These are phyloP conservation scores for Monosporozyma yasuniensis DNA, from an alignment of 805 yeast species.

Conservation along the genomic window DNA sequence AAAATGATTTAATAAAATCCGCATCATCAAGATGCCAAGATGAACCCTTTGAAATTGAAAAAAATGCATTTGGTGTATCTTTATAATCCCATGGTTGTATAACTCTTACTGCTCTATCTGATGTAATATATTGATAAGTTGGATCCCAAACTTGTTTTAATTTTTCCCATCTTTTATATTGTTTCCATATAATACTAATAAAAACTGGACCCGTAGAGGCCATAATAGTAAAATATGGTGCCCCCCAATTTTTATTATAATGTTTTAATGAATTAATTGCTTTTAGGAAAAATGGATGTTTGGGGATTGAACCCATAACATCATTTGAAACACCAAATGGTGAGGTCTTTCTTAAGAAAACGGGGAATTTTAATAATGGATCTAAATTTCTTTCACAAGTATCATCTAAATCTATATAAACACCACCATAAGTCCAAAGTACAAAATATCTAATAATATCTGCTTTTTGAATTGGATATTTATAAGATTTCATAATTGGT, in stretches of 20 bases:
- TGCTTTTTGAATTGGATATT: constrained; percentile 78
- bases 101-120: constrained; percentile 38
- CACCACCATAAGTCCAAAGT: constrained; percentile 73
- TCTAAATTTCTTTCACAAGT: constrained; percentile 72
- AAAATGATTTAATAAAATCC: constrained; percentile 58
- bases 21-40: constrained; percentile 93
- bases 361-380: constrained; percentile 69
- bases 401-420: constrained; percentile 82
- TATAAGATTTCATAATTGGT: constrained; percentile 64
- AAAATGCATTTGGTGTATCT: constrained; percentile 48
- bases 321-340: constrained; percentile 91
- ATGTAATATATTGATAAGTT: constrained; percentile 13
- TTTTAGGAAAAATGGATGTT: constrained; percentile 73
- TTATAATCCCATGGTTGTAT: constrained; percentile 68
- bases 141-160: constrained; percentile 31
- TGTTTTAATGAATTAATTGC: constrained; percentile 53
- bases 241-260: constrained; percentile 66
- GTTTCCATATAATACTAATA: constrained; percentile 76
- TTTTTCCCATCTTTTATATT: constrained; percentile 68
- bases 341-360: constrained; percentile 72
- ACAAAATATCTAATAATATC: constrained; percentile 86
- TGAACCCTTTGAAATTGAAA: constrained; percentile 68
- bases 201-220: constrained; percentile 87
- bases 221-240: constrained; percentile 88
- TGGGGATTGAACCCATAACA: constrained; percentile 81